A percentile compares a stretch with the other conserved stretches of the same genome.
phyloP scores from a whole-genome alignment of 2,329 filamentous ascomycete species.

The Colletotrichum brevisporum region DNA sequence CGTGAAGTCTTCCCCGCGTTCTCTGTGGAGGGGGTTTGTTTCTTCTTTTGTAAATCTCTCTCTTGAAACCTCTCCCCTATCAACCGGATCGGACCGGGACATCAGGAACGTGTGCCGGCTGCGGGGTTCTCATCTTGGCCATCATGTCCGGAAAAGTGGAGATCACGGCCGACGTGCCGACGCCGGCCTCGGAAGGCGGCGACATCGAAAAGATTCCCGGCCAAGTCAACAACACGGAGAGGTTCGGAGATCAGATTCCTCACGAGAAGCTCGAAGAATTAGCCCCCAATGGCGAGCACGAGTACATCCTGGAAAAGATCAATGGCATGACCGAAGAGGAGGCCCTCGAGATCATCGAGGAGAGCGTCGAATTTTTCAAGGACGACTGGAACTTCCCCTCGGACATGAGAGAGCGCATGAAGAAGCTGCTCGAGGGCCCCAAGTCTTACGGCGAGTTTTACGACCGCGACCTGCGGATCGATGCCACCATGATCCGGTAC shows the following conservation, averaged over 20 bases:
- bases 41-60: background rate
- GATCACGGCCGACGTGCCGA: conserved; percentile 17
- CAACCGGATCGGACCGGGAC: background rate
- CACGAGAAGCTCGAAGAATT: conserved; percentile 56
- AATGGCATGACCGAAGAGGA: conserved; percentile 59
- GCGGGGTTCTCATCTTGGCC: background rate
- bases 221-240: conserved; percentile 20
- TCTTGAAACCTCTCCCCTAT: background rate
- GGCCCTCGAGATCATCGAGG: conserved; percentile 55
- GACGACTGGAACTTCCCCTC: conserved; percentile 62
- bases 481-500: conserved; percentile 56
- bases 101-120: background rate
- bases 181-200: conserved; percentile 22
- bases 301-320: conserved; percentile 58
- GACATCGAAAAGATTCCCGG: conserved; percentile 35
- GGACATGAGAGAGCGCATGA: conserved; percentile 59
- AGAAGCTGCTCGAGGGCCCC: conserved; percentile 52
- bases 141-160: conserved; percentile 38
- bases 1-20: background rate
- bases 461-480: conserved; percentile 56
- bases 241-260: conserved; percentile 54
- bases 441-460: conserved; percentile 58
- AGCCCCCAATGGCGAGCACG: conserved; percentile 58
- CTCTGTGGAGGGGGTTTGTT: too few relatives aligned
- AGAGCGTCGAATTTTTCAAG: conserved; percentile 55